A percentile compares a stretch with the other conserved stretches of the same genome.
phyloP scores from a whole-genome alignment of 1,284 basidiomycete species.

The Boletus subluridellus region DNA sequence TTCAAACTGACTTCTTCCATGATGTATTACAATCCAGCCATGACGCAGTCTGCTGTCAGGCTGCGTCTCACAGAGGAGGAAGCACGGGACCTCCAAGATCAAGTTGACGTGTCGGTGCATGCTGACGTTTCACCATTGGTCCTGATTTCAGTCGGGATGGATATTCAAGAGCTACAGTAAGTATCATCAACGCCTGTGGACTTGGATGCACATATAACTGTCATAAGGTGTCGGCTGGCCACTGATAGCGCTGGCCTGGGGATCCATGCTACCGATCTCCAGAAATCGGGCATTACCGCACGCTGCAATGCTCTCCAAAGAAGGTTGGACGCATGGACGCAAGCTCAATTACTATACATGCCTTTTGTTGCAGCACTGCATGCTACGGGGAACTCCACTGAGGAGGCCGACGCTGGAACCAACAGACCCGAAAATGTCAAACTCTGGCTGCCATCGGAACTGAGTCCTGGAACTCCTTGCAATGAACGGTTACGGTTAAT shows the following conservation, averaged over 20 bases:
- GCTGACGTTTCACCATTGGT: slow-evolving; percentile 1
- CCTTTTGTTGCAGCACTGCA: not conserved
- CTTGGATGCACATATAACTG: too few species aligned
- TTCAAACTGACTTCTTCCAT: too few species aligned
- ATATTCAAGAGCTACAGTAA: slow-evolving; percentile 6
- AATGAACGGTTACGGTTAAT: too few species aligned
- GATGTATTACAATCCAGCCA: not conserved
- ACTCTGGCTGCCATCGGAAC: too few species aligned
- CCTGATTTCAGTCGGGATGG: not conserved
- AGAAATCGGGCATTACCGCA: not conserved
- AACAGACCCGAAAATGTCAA: too few species aligned
- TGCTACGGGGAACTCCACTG: too few species aligned
- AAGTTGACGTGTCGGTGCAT: not conserved
- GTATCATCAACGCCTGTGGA: not conserved
- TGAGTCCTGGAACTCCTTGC: too few species aligned
- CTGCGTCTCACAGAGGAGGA: slow-evolving; percentile 1
- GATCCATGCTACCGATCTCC: not conserved
- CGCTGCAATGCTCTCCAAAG: not conserved
- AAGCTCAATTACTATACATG: slow-evolving; percentile 2
- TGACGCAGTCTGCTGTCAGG: slow-evolving; percentile 1
- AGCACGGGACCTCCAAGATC: not conserved
- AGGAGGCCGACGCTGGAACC: too few species aligned
- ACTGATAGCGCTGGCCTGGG: not conserved
- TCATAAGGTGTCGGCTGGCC: not conserved
- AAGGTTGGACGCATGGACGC: not conserved